Base-by-base conservation (phyloP, 345 rosid species). In the Brassica juncea region DNA sequence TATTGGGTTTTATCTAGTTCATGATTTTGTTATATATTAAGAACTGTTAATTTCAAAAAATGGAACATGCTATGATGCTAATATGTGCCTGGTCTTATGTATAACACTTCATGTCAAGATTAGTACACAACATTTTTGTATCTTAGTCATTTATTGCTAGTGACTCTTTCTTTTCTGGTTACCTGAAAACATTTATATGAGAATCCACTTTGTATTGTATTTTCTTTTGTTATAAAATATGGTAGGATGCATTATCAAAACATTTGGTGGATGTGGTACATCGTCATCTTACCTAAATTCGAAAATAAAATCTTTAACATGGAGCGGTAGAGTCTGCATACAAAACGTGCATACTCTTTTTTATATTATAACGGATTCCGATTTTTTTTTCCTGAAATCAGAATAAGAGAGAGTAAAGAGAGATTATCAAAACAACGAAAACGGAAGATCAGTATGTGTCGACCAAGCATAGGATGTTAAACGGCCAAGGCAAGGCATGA, bases 401-500 rank as follows among this genome's bases (percentile, higher is more conserved):
- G 57, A 71, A 35, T 37, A 7, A 60, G 55, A 65, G 27, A 54
- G 23, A 49, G 23, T 8, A 12, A 3, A 47, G 23, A 64, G 12
- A 64, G 23, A 34, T 34, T 47, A 44, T 14, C 16, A 47, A 14
- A 12, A 63, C 70, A 49, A 62, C 62, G 49, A 21, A 37, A 34
- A 42, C 5, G 6, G 44, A 69, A 60, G n/a, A 8, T 9, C 2
- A 49, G 15, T 79, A 65, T 65, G 77, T 79, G 82, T 44, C 77
- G 70, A 44, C 23, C 69, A 67, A 67, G 34, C 35, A 79, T 0
- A 79, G 57, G 77, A 73, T 44, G 64, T 44, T 58, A 37, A 79
- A 79, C 82, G 82, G 77, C 82, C 37, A 66, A 39, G 65, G 23
- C 70, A 15, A 54, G 55, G 55, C 55, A 15, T 54, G 59, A 54